phyloP scores from a whole-genome alignment of 176 grass and related monocot genomes.

The Eremochloa ophiuroides region DNA sequence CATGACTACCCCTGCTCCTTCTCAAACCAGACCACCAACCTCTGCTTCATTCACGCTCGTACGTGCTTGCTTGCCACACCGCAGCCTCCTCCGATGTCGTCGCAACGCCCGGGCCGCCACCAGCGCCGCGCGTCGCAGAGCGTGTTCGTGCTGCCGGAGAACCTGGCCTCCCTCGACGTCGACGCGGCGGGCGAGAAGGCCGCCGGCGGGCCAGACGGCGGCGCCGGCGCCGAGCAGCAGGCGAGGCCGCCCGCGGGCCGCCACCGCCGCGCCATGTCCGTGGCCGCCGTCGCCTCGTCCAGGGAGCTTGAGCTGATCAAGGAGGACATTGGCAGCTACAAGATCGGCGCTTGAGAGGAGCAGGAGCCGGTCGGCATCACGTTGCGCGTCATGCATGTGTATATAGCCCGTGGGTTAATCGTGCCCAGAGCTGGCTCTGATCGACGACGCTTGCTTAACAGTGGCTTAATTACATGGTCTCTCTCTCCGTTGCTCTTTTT shows the following conservation, averaged over 20 bases:
- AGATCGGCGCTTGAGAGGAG: conserved; percentile 8
- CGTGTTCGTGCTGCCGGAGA: conserved; percentile 67
- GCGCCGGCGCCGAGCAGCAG: conserved; percentile 16
- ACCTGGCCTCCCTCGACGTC: conserved; percentile 35
- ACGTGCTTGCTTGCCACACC: background rate
- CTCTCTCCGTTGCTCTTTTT: background rate
- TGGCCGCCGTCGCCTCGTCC: conserved; percentile 40
- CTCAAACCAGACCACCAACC: background rate
- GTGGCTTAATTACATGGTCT: background rate
- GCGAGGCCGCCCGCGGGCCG: background rate
- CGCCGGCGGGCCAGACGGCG: background rate
- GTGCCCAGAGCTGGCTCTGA: background rate
- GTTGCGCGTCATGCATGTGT: conserved; percentile 1
- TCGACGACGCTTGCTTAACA: background rate
- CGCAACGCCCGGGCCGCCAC: conserved; percentile 55
- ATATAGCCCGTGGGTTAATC: background rate
- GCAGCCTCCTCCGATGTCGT: conserved; percentile 26
- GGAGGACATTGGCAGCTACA: conserved; percentile 46
- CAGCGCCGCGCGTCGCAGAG: conserved; percentile 75
- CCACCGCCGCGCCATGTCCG: conserved; percentile 40
- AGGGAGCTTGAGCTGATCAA: conserved; percentile 46
- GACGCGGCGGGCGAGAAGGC: conserved; percentile 29
- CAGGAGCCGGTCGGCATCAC: background rate
- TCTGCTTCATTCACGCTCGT: background rate
- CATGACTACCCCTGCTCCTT: background rate